Percentiles rank a stretch among this genome's conserved stretches.
Evolutionary conservation across 108 stramenopile species (phyloP).

Genomic region (Bacterosira constricta): DNA sequence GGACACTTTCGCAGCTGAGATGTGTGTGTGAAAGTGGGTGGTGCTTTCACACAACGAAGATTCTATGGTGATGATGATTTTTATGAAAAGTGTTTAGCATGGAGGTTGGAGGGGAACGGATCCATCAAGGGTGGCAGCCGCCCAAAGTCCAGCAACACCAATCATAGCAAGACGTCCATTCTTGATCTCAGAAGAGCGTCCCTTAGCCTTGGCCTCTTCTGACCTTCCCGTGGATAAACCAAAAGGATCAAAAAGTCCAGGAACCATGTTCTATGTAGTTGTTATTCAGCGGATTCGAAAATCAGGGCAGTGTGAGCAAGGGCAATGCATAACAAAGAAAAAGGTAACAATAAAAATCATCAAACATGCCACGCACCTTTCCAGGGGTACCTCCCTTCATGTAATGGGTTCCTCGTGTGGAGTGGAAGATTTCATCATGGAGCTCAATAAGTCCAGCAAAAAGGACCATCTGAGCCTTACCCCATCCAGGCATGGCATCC

Average conservation of each 20-base stretch:
- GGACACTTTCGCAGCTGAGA: not conserved
- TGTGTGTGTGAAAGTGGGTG: not conserved
- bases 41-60: not conserved
- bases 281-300: not conserved
- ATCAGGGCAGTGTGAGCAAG: not conserved
- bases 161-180: slow-evolving; percentile 89
- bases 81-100: slow-evolving; percentile 35
- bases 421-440: slow-evolving; percentile 77
- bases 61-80: not conserved
- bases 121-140: slow-evolving; percentile 65
- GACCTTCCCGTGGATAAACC: slow-evolving; percentile 60
- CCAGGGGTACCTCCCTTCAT: slow-evolving; percentile 78
- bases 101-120: slow-evolving; percentile 74
- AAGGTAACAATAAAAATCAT: not conserved
- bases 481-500: slow-evolving; percentile 86
- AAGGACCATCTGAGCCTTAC: slow-evolving; percentile 82
- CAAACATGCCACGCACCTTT: slow-evolving; percentile 51
- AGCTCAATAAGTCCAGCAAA: slow-evolving; percentile 83
- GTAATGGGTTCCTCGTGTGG: slow-evolving; percentile 69
- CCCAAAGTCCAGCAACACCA: slow-evolving; percentile 73
- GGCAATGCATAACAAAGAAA: not conserved
- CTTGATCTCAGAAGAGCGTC: slow-evolving; percentile 78
- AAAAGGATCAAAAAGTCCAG: slow-evolving; percentile 82
- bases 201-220: slow-evolving; percentile 65
- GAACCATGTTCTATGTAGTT: slow-evolving; percentile 71